These are phyloP conservation scores for Backusella parvicylindrica DNA, from an alignment of 192 early-diverging fungal genomes.

Conservation along the genomic window DNA sequence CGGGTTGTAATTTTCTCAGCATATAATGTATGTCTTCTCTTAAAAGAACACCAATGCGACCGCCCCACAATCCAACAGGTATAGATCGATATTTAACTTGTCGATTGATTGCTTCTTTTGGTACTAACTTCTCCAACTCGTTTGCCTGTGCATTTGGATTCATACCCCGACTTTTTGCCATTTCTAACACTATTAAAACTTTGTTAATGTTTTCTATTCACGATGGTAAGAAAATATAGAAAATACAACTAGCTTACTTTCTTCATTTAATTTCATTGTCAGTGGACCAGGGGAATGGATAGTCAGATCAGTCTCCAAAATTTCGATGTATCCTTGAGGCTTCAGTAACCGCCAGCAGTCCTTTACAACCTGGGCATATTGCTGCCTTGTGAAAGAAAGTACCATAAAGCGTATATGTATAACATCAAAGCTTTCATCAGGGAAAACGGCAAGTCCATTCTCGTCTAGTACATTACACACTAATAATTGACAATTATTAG, in stretches of 20 bases:
- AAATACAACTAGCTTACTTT: slow-evolving; percentile 9
- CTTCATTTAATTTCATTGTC: slow-evolving; percentile 18
- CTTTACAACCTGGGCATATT: slow-evolving; percentile 26
- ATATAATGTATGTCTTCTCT: slow-evolving; percentile 26
- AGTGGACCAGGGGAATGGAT: slow-evolving; percentile 25
- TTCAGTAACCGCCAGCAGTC: slow-evolving; percentile 30
- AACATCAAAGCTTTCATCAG: slow-evolving; percentile 32
- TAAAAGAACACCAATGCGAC: slow-evolving; percentile 27
- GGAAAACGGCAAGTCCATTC: slow-evolving; percentile 17
- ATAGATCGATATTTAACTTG: slow-evolving; percentile 29
- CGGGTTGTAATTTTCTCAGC: slow-evolving; percentile 16
- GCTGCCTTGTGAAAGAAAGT: slow-evolving; percentile 23
- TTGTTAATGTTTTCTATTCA: neutral
- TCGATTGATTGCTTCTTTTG: slow-evolving; percentile 8
- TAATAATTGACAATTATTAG: slow-evolving; percentile 28
- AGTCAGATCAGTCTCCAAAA: slow-evolving; percentile 32
- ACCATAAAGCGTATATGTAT: slow-evolving; percentile 31
- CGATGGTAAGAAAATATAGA: neutral
- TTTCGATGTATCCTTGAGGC: slow-evolving; percentile 29
- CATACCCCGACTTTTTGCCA: slow-evolving; percentile 11
- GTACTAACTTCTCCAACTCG: slow-evolving; percentile 11
- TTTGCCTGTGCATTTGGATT: slow-evolving; percentile 14
- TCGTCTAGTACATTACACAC: slow-evolving; percentile 17
- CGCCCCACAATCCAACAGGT: slow-evolving; percentile 36
- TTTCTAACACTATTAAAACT: slow-evolving; percentile 8